Percentiles rank a stretch among this genome's conserved stretches.
phyloP scores from a whole-genome alignment of 352 stramenopile species.

The Elongisporangium undulatum region DNA sequence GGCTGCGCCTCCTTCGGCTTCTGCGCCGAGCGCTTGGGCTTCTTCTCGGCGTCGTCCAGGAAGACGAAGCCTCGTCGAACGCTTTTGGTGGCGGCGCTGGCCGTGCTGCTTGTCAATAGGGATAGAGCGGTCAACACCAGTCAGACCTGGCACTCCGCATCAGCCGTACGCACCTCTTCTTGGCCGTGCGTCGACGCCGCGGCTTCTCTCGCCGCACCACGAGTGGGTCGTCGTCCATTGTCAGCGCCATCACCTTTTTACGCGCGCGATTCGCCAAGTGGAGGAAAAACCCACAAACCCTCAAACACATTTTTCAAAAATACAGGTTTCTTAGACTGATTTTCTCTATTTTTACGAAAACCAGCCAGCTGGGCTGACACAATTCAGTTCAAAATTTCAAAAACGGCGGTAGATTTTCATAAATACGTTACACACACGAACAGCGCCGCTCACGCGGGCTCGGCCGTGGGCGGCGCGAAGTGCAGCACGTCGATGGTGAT shows the following conservation, averaged over 20 bases:
- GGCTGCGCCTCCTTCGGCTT: conserved; percentile 20
- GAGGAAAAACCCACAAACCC: neutral
- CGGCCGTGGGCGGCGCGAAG: conserved; percentile 30
- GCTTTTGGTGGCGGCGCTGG: conserved; percentile 11
- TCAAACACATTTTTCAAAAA: neutral
- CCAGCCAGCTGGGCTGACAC: too few species aligned
- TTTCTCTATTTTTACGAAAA: conserved; percentile 5
- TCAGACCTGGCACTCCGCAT: neutral
- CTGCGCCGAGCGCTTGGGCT: conserved; percentile 13
- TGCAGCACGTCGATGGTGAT: conserved; percentile 73
- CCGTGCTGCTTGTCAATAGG: conserved; percentile 11
- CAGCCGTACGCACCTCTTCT: conserved; percentile 21
- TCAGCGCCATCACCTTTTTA: conserved; percentile 21
- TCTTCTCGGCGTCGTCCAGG: conserved; percentile 14
- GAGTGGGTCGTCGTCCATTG: conserved; percentile 27
- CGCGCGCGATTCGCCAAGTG: neutral
- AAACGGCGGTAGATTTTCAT: neutral
- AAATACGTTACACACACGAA: neutral
- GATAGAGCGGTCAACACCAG: conserved; percentile 1
- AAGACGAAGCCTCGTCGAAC: conserved; percentile 60
- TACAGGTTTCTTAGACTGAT: neutral
- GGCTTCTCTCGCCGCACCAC: conserved; percentile 60
- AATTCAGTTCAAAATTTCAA: conserved; percentile 20
- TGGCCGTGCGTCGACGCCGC: conserved; percentile 25
- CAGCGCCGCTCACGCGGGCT: conserved; percentile 10